Base-by-base conservation (phyloP, 169 alveolate species). In the Eimeria acervulina region DNA sequence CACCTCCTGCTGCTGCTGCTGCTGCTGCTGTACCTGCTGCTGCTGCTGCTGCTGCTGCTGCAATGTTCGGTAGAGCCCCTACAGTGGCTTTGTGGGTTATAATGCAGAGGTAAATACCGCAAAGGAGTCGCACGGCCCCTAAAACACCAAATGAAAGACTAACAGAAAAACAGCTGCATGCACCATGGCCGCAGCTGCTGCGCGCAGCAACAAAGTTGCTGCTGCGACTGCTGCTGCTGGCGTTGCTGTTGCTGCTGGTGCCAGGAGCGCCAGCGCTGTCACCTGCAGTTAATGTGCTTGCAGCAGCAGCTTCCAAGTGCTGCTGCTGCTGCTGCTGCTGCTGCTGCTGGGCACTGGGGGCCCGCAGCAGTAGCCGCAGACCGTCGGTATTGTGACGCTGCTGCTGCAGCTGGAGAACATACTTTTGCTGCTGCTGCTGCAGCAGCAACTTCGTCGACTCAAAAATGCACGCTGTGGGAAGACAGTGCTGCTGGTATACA, bases 321-420 rank as follows among this genome's bases (percentile, higher is more conserved):
- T 44, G 90, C 90, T 47, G 90, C 44, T 42, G 90, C 90, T 44
- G 90, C 90, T 44, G 90, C 90, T 47, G 90, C 44, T 42, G 90
- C 90, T 81, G 66, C 90, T 81, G 90, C 90, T 81, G 90, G 44
- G n/a, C 23, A 51, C 47, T 13, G 47, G 31, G 72, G 26, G 72
- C 47, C 40, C 90, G 90, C 90, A 81, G 90, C 90, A 33, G 66
- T 72, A 81, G 72, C 90, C 70, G 19, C 40, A 81, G 44, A 28
- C 51, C 42, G 26, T 81, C 90, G 17, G 47, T 61, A 72, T 47
- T 81, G 90, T 81, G 90, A 61, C 90, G 66, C 90, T 81, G 90
- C 90, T 81, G 90, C 90, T 81, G 90, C 90, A 42, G 90, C 17
- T 44, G 70, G 19, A 0, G 68, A 10, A 5, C 8, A 72, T 42